Percentiles rank a stretch among this genome's conserved stretches.
These are phyloP conservation scores for Tausonia pullulans DNA, from an alignment of 1,284 basidiomycete species.

Conservation along the genomic window DNA sequence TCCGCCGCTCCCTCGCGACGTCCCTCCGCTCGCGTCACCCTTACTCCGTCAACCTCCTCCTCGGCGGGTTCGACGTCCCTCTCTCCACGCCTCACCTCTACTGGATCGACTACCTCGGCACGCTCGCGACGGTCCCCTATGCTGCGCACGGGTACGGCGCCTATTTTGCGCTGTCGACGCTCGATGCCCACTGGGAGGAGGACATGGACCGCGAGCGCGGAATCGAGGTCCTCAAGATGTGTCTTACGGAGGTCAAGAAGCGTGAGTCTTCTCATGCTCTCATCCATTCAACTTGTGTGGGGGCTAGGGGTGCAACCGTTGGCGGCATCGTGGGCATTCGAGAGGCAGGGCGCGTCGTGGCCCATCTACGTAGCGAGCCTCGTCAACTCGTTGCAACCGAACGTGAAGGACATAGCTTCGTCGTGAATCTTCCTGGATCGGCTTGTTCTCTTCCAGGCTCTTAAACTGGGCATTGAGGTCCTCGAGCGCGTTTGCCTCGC, in stretches of 20 bases:
- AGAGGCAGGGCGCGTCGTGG: too few relatives aligned
- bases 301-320: too few relatives aligned
- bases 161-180: conserved; percentile 82
- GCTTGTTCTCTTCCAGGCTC: background rate
- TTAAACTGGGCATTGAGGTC: too few relatives aligned
- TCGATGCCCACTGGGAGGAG: conserved; percentile 60
- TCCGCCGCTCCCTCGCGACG: conserved; percentile 77
- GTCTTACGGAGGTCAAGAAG: conserved; percentile 77
- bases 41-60: conserved; percentile 83
- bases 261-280: conserved; percentile 37
- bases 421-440: background rate
- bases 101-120: conserved; percentile 95
- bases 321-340: too few relatives aligned
- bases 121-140: conserved; percentile 77
- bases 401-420: too few relatives aligned
- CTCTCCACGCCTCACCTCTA: conserved; percentile 57
- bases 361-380: too few relatives aligned
- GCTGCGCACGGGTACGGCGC: conserved; percentile 92
- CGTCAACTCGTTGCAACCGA: too few relatives aligned
- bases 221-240: conserved; percentile 67
- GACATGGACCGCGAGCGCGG: conserved; percentile 54
- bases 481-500: too few relatives aligned
- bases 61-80: conserved; percentile 80
- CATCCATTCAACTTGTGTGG: too few relatives aligned
- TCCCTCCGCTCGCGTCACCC: conserved; percentile 78